Conservation (phyloP, 1,284 basidiomycete genomes). For the Malassezia arunalokei region DNA sequence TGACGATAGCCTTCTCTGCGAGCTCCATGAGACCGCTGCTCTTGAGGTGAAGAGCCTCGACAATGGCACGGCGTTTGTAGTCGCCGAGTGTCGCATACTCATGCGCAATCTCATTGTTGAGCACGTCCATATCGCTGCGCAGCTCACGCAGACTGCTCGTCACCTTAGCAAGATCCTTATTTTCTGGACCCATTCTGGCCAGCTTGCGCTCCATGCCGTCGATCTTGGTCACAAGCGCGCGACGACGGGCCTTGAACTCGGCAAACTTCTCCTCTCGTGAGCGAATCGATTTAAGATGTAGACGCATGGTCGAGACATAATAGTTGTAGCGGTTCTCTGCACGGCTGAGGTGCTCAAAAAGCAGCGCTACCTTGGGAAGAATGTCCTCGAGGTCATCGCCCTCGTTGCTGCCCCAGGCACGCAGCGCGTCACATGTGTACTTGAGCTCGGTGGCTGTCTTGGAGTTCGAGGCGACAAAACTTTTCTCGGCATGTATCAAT, state of each 20-base stretch:
- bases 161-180: constrained; percentile 70
- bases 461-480: constrained; percentile 61
- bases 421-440: constrained; percentile 64
- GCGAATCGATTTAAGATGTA: constrained; percentile 55
- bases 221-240: constrained; percentile 59
- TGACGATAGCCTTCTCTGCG: constrained; percentile 75
- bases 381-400: constrained; percentile 81
- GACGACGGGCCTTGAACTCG: constrained; percentile 61
- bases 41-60: constrained; percentile 68
- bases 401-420: constrained; percentile 67
- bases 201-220: constrained; percentile 82
- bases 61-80: constrained; percentile 63
- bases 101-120: constrained; percentile 71
- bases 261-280: constrained; percentile 73
- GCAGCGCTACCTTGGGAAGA: constrained; percentile 58
- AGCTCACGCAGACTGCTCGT: constrained; percentile 63
- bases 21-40: constrained; percentile 76
- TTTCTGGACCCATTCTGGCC: constrained; percentile 72
- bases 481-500: constrained; percentile 76
- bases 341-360: constrained; percentile 60
- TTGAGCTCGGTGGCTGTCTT: constrained; percentile 57
- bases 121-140: constrained; percentile 59
- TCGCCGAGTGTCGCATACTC: constrained; percentile 74
- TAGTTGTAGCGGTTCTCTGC: constrained; percentile 62
- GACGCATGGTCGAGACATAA: constrained; percentile 63